A percentile compares a stretch with the other conserved stretches of the same genome.
Evolutionary conservation across 257 asterid genomes (phyloP).

Genomic region (Solanum rostratum): DNA sequence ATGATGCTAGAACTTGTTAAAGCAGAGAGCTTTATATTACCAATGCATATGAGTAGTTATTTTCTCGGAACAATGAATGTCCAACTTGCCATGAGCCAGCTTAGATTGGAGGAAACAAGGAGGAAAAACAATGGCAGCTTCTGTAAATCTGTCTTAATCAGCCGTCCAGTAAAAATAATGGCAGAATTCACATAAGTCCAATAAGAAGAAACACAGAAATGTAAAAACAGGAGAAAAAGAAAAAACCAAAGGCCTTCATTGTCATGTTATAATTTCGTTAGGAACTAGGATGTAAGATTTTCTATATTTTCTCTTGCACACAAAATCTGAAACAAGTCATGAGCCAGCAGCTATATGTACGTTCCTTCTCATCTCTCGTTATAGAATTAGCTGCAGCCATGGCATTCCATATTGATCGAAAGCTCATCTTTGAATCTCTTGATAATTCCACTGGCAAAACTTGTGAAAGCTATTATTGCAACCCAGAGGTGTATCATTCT

Average conservation of each 20-base stretch:
- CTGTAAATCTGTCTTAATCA: neutral
- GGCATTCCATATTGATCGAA: conserved; percentile 25
- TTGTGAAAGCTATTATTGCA: conserved; percentile 15
- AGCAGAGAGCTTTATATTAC: neutral
- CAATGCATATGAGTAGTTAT: neutral
- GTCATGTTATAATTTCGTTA: conserved; percentile 5
- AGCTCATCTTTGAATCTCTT: conserved; percentile 12
- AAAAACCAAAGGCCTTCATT: neutral
- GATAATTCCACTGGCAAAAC: neutral
- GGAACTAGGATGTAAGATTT: neutral
- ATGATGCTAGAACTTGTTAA: neutral
- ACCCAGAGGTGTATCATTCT: neutral
- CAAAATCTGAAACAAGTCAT: neutral
- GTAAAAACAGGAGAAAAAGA: neutral
- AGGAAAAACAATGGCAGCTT: neutral
- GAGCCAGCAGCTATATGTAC: neutral
- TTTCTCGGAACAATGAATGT: neutral
- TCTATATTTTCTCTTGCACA: neutral
- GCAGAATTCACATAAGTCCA: conserved; percentile 14
- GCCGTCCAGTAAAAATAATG: neutral
- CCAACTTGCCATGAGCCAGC: neutral
- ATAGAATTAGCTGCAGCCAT: conserved; percentile 5
- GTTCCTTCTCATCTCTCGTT: neutral
- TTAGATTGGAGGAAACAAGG: neutral
- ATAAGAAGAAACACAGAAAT: neutral